These are phyloP conservation scores for Balamuthia mandrillaris DNA, from an alignment of 208 protist genomes.

Conservation along the genomic window DNA sequence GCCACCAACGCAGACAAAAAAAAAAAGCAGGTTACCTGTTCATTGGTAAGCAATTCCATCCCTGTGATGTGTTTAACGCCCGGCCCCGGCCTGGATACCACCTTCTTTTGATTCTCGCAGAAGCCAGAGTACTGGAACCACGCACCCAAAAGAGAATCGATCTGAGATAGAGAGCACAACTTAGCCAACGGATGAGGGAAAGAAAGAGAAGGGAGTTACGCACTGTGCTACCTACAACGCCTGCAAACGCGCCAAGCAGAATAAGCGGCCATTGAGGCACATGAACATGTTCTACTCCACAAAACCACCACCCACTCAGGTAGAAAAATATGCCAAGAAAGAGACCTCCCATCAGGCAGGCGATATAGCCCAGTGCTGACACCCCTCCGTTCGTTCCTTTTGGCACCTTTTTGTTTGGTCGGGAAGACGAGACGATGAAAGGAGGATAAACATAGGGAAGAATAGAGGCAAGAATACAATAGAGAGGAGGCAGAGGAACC, in stretches of 20 bases:
- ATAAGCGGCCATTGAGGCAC: conserved; percentile 25
- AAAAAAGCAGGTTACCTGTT: conserved; percentile 40
- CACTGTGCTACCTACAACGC: conserved; percentile 47
- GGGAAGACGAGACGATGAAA: background rate
- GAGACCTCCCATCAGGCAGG: conserved; percentile 37
- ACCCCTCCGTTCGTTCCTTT: conserved; percentile 58
- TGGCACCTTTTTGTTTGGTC: conserved; percentile 4
- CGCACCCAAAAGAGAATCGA: conserved; percentile 57
- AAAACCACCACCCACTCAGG: background rate
- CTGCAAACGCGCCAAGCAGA: conserved; percentile 38
- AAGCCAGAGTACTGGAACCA: conserved; percentile 51
- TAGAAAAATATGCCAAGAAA: conserved; percentile 52
- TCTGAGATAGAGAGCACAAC: background rate
- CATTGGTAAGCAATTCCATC: conserved; percentile 39
- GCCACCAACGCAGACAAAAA: background rate
- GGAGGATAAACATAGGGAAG: background rate
- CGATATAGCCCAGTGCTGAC: conserved; percentile 5
- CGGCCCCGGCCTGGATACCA: background rate
- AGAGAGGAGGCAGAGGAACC: background rate
- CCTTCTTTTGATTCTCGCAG: background rate
- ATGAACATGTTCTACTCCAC: background rate
- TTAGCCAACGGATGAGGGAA: background rate
- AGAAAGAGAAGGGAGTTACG: background rate
- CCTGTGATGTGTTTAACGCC: conserved; percentile 36
- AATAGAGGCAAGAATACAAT: background rate